Evolutionary conservation across 208 protist genomes (phyloP), one percentile per base, ranked within the genome.

Genomic region (Wallacemonas sp.): DNA sequence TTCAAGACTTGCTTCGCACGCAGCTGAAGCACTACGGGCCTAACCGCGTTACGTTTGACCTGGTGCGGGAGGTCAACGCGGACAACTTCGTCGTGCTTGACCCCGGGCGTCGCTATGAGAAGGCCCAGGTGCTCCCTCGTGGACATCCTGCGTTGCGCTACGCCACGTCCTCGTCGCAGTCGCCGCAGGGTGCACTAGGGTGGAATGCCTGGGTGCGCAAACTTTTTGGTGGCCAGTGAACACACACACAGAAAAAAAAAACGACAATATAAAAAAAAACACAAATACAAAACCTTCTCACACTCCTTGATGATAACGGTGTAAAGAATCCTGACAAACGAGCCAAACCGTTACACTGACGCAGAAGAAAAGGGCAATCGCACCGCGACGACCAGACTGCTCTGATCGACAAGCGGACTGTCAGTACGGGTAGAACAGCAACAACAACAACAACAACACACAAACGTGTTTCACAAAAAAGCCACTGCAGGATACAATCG

Each of bases 11-110:
- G 26, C 68, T 93, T 39, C 82, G 88, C 22, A 68, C 82, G 19
- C 83, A 89, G 53, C 56, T 93, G 26, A 69, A 46, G 2, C 86
- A 96, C 75, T 96, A 94, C 77, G 88, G 87, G 1, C 56, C 68
- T 19, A 59, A 80, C 34, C 87, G 87, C 51, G 77, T 94, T 41
- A 84, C 77, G 45, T 94, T 96, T 39, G 88, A 96, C 75, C 71
- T 96, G 58, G 77, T 79, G 15, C 47, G 70, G 39, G 91, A 94
- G 70, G 79, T 93, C 17, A 76, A 82, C 49, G n/a, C 60, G 34
- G 64, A 77, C 22, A 90, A 84, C 61, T 91, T 96, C 42, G 73
- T 72, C 51, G 73, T 94, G 33, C 70, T 96, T 6, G 63, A 78
- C 8, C 84, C 91, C 0, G 82, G 82, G n/a, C 70, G 65, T 24